Conservation (phyloP, 2,329 filamentous ascomycete species). For the Lecanicillium sp. region DNA sequence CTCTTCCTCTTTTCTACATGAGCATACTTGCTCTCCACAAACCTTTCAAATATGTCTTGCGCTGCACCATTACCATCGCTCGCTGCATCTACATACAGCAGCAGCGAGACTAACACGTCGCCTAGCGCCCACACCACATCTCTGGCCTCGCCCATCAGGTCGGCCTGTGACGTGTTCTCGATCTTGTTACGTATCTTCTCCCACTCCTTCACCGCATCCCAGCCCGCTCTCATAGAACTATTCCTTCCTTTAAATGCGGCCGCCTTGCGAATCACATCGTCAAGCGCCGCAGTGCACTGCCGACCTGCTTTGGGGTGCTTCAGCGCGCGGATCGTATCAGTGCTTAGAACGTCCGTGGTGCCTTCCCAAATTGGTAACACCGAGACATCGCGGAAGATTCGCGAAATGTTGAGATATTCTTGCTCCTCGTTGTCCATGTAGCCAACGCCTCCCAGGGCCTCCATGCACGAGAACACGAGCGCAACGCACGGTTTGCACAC, state of each 20-base stretch:
- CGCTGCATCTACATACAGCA: constrained; percentile 36
- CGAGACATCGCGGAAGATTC: constrained; percentile 57
- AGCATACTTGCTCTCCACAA: constrained; percentile 25
- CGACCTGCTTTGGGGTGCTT: constrained; percentile 37
- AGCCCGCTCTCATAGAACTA: constrained; percentile 21
- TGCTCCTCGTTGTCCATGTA: constrained; percentile 59
- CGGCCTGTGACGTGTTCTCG: constrained; percentile 27
- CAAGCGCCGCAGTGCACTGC: constrained; percentile 36
- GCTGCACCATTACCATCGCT: constrained; percentile 31
- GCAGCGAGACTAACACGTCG: constrained; percentile 37
- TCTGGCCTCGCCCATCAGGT: constrained; percentile 41
- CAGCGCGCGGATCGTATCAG: constrained; percentile 41
- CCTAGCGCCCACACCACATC: constrained; percentile 38
- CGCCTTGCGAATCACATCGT: constrained; percentile 30
- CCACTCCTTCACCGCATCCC: constrained; percentile 34
- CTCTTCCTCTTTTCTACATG: constrained; percentile 17
- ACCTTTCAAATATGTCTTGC: constrained; percentile 35
- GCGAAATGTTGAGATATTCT: constrained; percentile 59
- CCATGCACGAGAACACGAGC: constrained; percentile 53
- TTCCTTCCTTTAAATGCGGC: constrained; percentile 20
- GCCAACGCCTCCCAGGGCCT: constrained; percentile 59
- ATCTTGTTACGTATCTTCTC: constrained; percentile 31
- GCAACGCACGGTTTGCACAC: constrained; percentile 45
- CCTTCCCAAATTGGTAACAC: constrained; percentile 67
- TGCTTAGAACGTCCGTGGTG: constrained; percentile 64